These are phyloP conservation scores for Daucus carota DNA, from an alignment of 129 eudicot species.

Conservation along the genomic window DNA sequence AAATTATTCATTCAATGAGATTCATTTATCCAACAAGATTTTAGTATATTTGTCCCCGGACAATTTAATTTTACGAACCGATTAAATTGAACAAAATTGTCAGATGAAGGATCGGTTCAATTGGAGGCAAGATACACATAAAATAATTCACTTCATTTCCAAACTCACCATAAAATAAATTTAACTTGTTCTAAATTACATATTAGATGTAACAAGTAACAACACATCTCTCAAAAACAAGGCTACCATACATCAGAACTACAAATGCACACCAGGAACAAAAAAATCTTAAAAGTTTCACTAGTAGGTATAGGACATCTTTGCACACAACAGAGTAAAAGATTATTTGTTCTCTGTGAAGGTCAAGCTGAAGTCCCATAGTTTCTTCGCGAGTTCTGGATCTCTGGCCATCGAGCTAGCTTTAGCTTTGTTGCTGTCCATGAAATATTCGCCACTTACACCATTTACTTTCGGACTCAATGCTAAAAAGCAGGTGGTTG, in stretches of 20 bases:
- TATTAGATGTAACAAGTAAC: too few species aligned
- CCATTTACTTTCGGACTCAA: neutral
- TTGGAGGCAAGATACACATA: too few species aligned
- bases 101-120: too few species aligned
- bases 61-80: too few species aligned
- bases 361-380: slow-evolving; percentile 12
- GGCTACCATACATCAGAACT: neutral
- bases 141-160: neutral
- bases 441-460: slow-evolving; percentile 4
- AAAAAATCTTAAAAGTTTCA: neutral
- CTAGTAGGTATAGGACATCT: neutral
- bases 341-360: neutral
- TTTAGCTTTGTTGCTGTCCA: slow-evolving; percentile 10
- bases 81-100: too few species aligned
- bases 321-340: neutral
- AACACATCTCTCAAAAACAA: neutral
- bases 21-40: too few species aligned
- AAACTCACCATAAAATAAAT: too few species aligned
- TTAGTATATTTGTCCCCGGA: too few species aligned
- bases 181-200: too few species aligned
- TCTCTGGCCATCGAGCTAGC: slow-evolving; percentile 7
- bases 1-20: too few species aligned
- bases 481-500: slow-evolving; percentile 5
- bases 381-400: slow-evolving; percentile 6
- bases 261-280: neutral